phyloP scores from a whole-genome alignment of 2,329 filamentous ascomycete species.

The Nothophoma quercina region DNA sequence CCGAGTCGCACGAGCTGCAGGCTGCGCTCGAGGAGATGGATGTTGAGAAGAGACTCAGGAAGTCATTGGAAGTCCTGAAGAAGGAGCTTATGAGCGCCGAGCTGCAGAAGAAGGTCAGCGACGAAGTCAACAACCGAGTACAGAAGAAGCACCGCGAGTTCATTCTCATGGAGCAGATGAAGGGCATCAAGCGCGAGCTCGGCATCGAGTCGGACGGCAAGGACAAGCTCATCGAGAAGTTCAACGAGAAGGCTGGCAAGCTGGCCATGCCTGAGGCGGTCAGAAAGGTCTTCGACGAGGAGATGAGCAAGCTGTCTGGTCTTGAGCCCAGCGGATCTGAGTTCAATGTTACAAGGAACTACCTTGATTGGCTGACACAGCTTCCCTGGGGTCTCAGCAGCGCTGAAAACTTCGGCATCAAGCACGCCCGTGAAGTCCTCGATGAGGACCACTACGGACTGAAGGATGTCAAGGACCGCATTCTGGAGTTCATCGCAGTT shows the following conservation, averaged over 20 bases:
- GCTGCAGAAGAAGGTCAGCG: constrained; percentile 94
- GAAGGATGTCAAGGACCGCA: constrained; percentile 98
- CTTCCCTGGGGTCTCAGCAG: constrained; percentile 97
- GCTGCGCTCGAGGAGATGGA: constrained; percentile 89
- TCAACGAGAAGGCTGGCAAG: constrained; percentile 92
- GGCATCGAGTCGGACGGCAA: constrained; percentile 98
- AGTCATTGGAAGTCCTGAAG: constrained; percentile 90
- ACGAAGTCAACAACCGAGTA: constrained; percentile 97
- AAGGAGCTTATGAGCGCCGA: constrained; percentile 99
- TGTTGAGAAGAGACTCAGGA: constrained; percentile 90
- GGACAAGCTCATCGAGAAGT: constrained; percentile 96
- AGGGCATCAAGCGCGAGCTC: constrained; percentile 93
- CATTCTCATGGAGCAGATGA: constrained; percentile 99
- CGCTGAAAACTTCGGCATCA: constrained; percentile 94
- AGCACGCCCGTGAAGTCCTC: constrained; percentile 86
- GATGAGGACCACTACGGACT: constrained; percentile 97
- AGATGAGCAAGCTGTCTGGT: constrained; percentile 95
- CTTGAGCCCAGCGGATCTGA: constrained; percentile 95
- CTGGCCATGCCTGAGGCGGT: constrained; percentile 97
- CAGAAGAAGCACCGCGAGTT: constrained; percentile 97
- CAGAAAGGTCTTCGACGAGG: constrained; percentile 97
- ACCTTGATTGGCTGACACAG: constrained; percentile 97
- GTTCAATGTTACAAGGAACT: constrained; percentile 98
- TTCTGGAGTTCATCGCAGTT: constrained; percentile 97
- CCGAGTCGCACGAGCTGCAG: constrained; percentile 88